Evolutionary conservation across 73 alveolate species (phyloP).

Genomic region (Loxodes magnus): DNA sequence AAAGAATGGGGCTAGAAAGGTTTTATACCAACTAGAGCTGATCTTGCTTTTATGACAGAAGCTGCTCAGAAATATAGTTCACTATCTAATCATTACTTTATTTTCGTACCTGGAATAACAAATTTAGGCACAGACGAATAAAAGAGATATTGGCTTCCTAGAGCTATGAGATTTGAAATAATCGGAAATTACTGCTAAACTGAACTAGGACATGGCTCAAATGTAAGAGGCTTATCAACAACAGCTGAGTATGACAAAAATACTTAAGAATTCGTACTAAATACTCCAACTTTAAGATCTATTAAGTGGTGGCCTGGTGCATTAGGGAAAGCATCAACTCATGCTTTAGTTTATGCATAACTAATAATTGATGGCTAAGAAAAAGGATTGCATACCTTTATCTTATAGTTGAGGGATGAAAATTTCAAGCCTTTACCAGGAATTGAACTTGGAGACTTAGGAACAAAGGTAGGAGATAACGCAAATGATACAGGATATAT

Average conservation of each 20-base stretch:
- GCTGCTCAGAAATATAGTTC: not conserved
- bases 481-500: constrained; percentile 73
- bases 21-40: too few relatives aligned
- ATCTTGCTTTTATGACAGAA: not conserved
- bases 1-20: too few relatives aligned
- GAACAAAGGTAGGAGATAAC: constrained; percentile 62
- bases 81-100: constrained; percentile 7
- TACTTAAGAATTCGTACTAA: constrained; percentile 48
- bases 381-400: constrained; percentile 63
- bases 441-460: constrained; percentile 69
- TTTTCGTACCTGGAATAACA: constrained; percentile 27
- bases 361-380: constrained; percentile 52
- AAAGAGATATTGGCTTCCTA: constrained; percentile 27
- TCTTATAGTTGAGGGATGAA: constrained; percentile 56
- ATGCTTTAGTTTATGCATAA: constrained; percentile 64
- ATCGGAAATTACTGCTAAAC: constrained; percentile 67
- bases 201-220: constrained; percentile 84
- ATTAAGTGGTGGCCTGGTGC: constrained; percentile 84
- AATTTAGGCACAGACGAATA: constrained; percentile 47
- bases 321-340: constrained; percentile 51
- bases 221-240: constrained; percentile 56
- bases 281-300: constrained; percentile 54
- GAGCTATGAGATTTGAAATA: constrained; percentile 22
- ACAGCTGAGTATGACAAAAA: constrained; percentile 51
- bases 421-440: constrained; percentile 75